Conservation (phyloP, 805 yeast species). For the Sugiyamaella floridensis region DNA sequence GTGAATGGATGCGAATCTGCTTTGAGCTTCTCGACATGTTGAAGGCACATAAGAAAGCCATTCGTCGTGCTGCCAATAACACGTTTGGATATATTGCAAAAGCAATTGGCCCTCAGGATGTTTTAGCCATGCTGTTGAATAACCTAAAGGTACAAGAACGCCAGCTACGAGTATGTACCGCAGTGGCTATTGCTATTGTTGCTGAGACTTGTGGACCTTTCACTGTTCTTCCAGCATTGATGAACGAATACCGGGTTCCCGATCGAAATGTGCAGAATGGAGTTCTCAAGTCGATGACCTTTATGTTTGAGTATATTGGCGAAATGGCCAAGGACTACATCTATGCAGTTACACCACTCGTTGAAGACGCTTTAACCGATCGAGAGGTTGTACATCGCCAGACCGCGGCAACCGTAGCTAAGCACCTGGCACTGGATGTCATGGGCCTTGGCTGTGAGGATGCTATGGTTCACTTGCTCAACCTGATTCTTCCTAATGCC, state of each 20-base stretch:
- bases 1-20: slow-evolving; percentile 97
- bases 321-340: slow-evolving; percentile 74
- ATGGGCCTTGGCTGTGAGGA: slow-evolving; percentile 71
- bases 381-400: slow-evolving; percentile 91
- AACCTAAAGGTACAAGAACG: slow-evolving; percentile 90
- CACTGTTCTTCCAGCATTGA: slow-evolving; percentile 86
- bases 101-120: slow-evolving; percentile 95
- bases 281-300: slow-evolving; percentile 81
- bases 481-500: slow-evolving; percentile 78
- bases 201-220: slow-evolving; percentile 91
- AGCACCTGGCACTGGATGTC: slow-evolving; percentile 74
- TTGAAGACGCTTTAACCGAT: slow-evolving; percentile 86
- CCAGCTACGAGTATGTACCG: slow-evolving; percentile 92
- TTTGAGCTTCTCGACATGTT: slow-evolving; percentile 85
- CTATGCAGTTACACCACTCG: slow-evolving; percentile 66
- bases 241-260: slow-evolving; percentile 92
- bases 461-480: slow-evolving; percentile 74
- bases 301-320: slow-evolving; percentile 87
- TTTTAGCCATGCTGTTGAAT: slow-evolving; percentile 71
- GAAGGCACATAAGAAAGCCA: slow-evolving; percentile 68
- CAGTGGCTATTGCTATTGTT: slow-evolving; percentile 95
- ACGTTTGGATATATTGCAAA: slow-evolving; percentile 88
- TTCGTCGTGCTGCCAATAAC: slow-evolving; percentile 76
- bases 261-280: slow-evolving; percentile 94
- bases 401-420: slow-evolving; percentile 83